phyloP scores from a whole-genome alignment of 805 yeast species.

The Yamadazyma olivae region DNA sequence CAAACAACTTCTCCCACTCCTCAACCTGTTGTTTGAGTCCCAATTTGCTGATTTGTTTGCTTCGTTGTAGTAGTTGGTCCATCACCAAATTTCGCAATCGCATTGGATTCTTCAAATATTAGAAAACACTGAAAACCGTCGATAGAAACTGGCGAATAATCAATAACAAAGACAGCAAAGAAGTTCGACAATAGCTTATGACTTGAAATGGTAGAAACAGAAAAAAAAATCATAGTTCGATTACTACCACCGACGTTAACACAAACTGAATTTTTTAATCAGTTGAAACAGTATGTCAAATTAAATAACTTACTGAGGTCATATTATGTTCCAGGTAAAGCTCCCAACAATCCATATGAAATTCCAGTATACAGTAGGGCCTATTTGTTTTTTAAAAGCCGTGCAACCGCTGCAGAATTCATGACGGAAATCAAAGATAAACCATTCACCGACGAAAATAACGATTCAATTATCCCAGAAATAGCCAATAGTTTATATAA shows the following conservation, averaged over 20 bases:
- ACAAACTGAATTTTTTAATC: slow-evolving; percentile 23
- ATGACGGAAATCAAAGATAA: slow-evolving; percentile 18
- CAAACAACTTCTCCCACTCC: slow-evolving; percentile 11
- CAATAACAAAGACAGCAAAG: too few species aligned
- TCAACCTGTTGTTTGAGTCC: slow-evolving; percentile 8
- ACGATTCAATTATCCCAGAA: slow-evolving; percentile 28
- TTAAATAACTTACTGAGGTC: slow-evolving; percentile 5
- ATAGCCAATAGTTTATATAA: slow-evolving; percentile 28
- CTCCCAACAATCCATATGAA: slow-evolving; percentile 38
- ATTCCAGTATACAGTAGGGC: slow-evolving; percentile 40
- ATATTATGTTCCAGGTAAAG: slow-evolving; percentile 42
- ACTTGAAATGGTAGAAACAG: neutral
- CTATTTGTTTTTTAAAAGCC: slow-evolving; percentile 34
- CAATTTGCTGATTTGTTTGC: slow-evolving; percentile 2
- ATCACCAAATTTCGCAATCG: slow-evolving; percentile 1
- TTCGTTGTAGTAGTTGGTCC: slow-evolving; percentile 11
- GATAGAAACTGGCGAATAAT: too few species aligned
- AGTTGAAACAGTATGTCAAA: slow-evolving; percentile 12
- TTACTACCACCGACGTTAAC: slow-evolving; percentile 41
- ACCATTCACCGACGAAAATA: slow-evolving; percentile 23
- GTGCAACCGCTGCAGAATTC: slow-evolving; percentile 23
- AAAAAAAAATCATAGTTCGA: slow-evolving; percentile 23
- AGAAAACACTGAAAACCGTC: neutral
- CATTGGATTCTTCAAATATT: neutral
- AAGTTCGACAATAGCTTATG: neutral